Percentiles rank a stretch among this genome's conserved stretches.
These are phyloP conservation scores for Suillus fuscotomentosus DNA, from an alignment of 768 basidiomycete species.

Conservation along the genomic window DNA sequence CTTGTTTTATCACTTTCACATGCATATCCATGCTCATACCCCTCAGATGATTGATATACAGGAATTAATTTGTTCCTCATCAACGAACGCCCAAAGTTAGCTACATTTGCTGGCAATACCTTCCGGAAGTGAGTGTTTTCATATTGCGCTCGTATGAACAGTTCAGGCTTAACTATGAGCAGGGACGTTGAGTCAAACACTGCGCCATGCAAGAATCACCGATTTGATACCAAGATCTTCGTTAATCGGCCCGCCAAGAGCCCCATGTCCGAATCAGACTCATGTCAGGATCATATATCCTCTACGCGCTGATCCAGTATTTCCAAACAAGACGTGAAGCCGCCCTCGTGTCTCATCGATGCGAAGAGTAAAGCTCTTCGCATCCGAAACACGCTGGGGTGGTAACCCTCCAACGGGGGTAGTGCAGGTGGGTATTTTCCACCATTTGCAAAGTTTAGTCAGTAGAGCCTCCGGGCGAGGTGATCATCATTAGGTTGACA, in stretches of 20 bases:
- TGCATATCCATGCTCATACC: not conserved
- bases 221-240: not conserved
- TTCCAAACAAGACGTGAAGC: too few species aligned
- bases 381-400: too few species aligned
- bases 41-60: not conserved
- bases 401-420: too few species aligned
- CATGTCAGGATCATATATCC: too few species aligned
- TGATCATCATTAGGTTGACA: too few species aligned
- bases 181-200: not conserved
- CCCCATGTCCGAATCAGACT: not conserved
- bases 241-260: not conserved
- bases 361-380: too few species aligned
- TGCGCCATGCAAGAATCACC: not conserved
- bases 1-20: not conserved
- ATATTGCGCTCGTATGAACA: not conserved
- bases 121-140: not conserved
- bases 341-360: too few species aligned
- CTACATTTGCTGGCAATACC: not conserved
- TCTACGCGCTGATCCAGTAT: too few species aligned
- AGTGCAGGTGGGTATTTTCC: too few species aligned
- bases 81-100: not conserved
- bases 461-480: too few species aligned
- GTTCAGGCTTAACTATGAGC: not conserved
- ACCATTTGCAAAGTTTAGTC: too few species aligned
- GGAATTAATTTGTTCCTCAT: not conserved